Base-by-base conservation (phyloP, 345 rosid genomes). In the Eucalyptus lansdowneana region DNA sequence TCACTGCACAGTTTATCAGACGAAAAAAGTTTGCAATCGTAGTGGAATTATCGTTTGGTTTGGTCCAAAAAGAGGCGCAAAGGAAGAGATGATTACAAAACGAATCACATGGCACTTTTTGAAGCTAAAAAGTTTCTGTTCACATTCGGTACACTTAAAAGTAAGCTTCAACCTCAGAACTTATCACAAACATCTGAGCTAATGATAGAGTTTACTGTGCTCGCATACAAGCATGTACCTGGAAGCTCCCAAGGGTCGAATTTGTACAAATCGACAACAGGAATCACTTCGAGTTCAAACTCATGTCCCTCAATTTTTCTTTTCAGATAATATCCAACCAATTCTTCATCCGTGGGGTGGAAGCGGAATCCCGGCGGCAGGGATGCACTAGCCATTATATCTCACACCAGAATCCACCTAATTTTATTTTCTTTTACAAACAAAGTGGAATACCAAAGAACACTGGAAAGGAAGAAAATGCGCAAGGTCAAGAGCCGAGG, bases 241-340 rank as follows among this genome's bases (percentile, higher is more conserved):
- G 98, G 98, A 88, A 97, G 92, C 89, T 97, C 99, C 99, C 99
- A 97, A 22, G 98, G 98, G 93, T 97, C 99, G 88, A 95, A 97
- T 91, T 96, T 97, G 96, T 96, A 96, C 91, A 97, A 91, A 90
- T 97, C 97, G 67, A 94, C 90, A n/a, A 93, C 94, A 16, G 97
- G 98, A 89, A 97, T 95, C 8, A 97, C 97, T 90, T 97, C 97
- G 16, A 97, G 97, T 94, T 97, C 98, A 67, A 97, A 95, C 90
- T 90, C 94, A n/a, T 94, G 96, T 24, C 94, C 95, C 44, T 95
- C 92, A 21, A 94, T 93, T 93, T 95, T 95, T 90, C 96, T 94
- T 80, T 95, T 95, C 58, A 97, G 90, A 94, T 97, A 97, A 91
- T 97, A 96, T n/a, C 96, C 97, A 44, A 97, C 92, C 91, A 97